Evolutionary conservation across 371 early-diverging fungal species (phyloP).

Genomic region (Mucor indicus): DNA sequence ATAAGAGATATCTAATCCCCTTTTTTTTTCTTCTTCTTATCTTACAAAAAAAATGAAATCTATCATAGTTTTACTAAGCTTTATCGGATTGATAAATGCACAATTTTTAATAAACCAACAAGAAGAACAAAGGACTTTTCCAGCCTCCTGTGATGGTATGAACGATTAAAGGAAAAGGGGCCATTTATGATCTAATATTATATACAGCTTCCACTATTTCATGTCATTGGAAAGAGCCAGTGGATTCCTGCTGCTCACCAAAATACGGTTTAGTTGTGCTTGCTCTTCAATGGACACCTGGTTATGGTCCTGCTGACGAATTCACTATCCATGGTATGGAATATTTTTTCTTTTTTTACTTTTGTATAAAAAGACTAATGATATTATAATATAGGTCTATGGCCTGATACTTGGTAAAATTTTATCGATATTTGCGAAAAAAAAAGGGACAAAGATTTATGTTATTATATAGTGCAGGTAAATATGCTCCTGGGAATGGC

Average conservation of each 20-base stretch:
- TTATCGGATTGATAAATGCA: no score
- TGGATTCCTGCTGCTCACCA: slow-evolving; percentile 22
- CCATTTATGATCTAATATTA: no score
- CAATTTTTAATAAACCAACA: no score
- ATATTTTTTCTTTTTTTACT: not conserved
- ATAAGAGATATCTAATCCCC: no score
- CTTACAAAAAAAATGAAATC: no score
- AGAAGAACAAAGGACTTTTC: no score
- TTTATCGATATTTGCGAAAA: no score
- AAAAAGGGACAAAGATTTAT: no score
- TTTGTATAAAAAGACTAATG: slow-evolving; percentile 19
- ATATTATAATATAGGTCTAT: slow-evolving; percentile 50
- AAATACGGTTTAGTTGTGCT: slow-evolving; percentile 54
- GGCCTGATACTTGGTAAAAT: slow-evolving; percentile 78
- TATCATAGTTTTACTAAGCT: no score
- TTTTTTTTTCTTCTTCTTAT: no score
- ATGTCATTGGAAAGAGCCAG: slow-evolving; percentile 32
- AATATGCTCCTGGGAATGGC: slow-evolving; percentile 54
- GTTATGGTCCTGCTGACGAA: slow-evolving; percentile 18
- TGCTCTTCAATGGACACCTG: slow-evolving; percentile 24
- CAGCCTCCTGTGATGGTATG: no score
- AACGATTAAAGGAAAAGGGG: no score
- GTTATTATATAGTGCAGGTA: slow-evolving; percentile 38
- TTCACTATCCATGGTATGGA: slow-evolving; percentile 11
- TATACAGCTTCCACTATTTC: not conserved